Evolutionary conservation across 306 rosid species (phyloP).

Genomic region (Dicorynia guianensis): DNA sequence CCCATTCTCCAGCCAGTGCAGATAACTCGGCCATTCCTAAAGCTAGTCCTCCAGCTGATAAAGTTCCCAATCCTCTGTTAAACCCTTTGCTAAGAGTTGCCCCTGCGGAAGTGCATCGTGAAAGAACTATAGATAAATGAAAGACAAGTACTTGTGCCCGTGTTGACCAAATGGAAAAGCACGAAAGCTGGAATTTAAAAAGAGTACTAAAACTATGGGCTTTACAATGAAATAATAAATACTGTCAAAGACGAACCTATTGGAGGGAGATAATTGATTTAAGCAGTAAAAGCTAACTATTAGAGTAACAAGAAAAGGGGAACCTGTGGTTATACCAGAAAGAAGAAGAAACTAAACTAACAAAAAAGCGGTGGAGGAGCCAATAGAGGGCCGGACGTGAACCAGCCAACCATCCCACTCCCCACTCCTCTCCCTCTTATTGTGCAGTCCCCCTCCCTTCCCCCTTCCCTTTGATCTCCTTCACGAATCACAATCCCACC

Average conservation of each 20-base stretch:
- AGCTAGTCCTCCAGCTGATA: conserved; percentile 95
- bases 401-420: neutral
- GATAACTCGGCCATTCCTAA: conserved; percentile 77
- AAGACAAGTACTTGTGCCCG: neutral
- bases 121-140: neutral
- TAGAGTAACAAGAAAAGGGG: no score
- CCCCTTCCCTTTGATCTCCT: no score
- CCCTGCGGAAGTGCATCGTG: conserved; percentile 55
- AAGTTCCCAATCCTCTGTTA: conserved; percentile 90
- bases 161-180: conserved; percentile 26
- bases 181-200: conserved; percentile 1
- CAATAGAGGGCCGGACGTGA: no score
- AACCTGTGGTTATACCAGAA: neutral
- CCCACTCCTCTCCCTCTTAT: no score
- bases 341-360: neutral
- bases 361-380: neutral
- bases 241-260: neutral
- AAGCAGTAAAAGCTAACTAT: neutral
- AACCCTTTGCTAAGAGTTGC: conserved; percentile 95
- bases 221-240: neutral
- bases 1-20: conserved; percentile 72
- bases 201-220: neutral
- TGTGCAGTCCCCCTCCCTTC: no score
- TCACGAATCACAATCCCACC: no score
- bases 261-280: neutral